A percentile compares a stretch with the other conserved stretches of the same genome.
phyloP scores from a whole-genome alignment of 177 flowering plant species.

The Vitis hybrid region DNA sequence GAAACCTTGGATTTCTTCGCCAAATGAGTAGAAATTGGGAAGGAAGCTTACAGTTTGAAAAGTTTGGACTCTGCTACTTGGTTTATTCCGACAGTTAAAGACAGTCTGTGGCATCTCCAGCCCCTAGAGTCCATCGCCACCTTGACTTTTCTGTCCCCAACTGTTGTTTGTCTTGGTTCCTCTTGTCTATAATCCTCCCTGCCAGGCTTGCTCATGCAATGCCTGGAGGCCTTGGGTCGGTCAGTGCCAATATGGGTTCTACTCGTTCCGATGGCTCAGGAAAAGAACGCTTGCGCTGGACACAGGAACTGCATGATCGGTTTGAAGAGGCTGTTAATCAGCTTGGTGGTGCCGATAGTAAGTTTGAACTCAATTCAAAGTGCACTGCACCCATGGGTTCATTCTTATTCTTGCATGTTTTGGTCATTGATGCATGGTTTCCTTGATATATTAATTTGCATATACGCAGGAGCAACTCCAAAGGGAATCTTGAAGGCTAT shows the following conservation, averaged over 20 bases:
- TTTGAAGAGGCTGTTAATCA: constrained; percentile 66
- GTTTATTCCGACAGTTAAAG: constrained; percentile 26
- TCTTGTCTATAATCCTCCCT: neutral
- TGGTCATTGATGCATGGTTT: neutral
- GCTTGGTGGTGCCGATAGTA: constrained; percentile 82
- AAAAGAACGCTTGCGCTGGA: constrained; percentile 71
- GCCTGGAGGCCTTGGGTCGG: neutral
- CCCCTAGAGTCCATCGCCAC: constrained; percentile 37
- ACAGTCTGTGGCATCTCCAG: constrained; percentile 31
- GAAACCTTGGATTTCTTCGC: constrained; percentile 22
- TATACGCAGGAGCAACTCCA: constrained; percentile 65
- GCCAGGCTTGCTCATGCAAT: neutral
- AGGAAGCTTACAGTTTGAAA: constrained; percentile 6
- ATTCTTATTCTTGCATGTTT: neutral
- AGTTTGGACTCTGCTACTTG: constrained; percentile 19
- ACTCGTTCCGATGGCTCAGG: constrained; percentile 29
- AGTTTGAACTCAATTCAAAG: constrained; percentile 15
- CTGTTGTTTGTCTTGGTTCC: constrained; percentile 5
- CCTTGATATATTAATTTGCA: too few species aligned
- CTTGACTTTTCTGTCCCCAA: constrained; percentile 2
- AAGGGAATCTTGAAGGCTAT: constrained; percentile 68
- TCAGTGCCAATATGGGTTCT: constrained; percentile 29
- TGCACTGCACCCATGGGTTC: neutral
- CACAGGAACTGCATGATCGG: constrained; percentile 61
- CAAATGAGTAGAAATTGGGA: constrained; percentile 19